Percentiles rank a stretch among this genome's conserved stretches.
Evolutionary conservation across 306 rosid species (phyloP).

Genomic region (Pachyrhizus erosus): DNA sequence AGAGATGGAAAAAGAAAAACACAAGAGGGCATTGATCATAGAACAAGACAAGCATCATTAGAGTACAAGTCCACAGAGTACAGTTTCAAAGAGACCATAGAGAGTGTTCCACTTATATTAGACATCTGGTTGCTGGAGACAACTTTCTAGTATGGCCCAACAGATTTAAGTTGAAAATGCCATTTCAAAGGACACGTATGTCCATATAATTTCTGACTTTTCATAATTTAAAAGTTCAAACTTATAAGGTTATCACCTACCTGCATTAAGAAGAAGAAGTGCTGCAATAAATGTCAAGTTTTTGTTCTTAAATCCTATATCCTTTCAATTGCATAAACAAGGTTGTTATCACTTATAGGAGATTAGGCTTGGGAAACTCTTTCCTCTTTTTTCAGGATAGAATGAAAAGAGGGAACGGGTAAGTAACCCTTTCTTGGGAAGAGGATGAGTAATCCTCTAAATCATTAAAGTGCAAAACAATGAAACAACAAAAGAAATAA

Average conservation of each 20-base stretch:
- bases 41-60: not conserved
- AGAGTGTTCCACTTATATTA: not conserved
- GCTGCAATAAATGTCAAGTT: not conserved
- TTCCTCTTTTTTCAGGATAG: not conserved
- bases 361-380: constrained; percentile 5
- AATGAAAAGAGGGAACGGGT: not conserved
- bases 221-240: not conserved
- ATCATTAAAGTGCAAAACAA: constrained; percentile 2
- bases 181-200: not conserved
- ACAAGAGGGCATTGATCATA: not conserved
- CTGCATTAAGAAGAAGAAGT: not conserved
- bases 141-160: constrained; percentile 5
- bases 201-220: not conserved
- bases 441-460: not conserved
- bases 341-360: not conserved
- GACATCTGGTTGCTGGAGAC: not conserved
- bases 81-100: not conserved
- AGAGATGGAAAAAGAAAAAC: not conserved
- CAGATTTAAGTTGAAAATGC: not conserved
- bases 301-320: not conserved
- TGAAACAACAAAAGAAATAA: not conserved
- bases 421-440: not conserved
- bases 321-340: not conserved
- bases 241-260: not conserved
- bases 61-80: not conserved